Evolutionary conservation across 164 flowering plant genomes (phyloP), one percentile per base, ranked within the genome.

Genomic region (Nelumbo lutea): DNA sequence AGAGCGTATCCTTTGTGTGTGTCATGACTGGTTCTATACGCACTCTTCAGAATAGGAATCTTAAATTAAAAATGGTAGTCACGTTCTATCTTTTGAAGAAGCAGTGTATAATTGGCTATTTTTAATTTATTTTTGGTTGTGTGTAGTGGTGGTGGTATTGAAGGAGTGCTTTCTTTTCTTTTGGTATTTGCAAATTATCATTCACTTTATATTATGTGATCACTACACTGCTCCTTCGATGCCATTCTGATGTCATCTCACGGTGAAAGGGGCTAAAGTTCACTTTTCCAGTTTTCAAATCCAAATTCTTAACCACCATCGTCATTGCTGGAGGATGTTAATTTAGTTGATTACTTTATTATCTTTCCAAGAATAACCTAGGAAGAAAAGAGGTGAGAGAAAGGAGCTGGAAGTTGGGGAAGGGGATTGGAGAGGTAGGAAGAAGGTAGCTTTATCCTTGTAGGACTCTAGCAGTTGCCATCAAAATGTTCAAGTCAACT

Each of bases 401-500:
- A 8, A 5, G 8, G 8, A 47, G 5, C 8, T 47, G 8, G 50
- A 5, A 5, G 8, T 8, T 47, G 5, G 6, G 5, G 6, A 5
- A 47, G 5, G 50, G 50, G 50, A 3, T 52, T 52, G 11, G 11
- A 9, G 13, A 52, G 11, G 3, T 7, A 50, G n/a, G 38, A 6
- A 50, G 50, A 65, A 41, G 58, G 40, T 41, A 15, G 53, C 46
- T 65, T 10, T 10, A 48, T 13, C 40, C 45, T 5, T 48, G 0
- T 43, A 14, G 66, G n/a, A 15, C 59, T 55, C 53, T 51, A 41
- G 67, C 51, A 62, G 39, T 64, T 61, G 52, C 44, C 46, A 61
- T 44, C 13, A 44, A 38, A 61, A 11, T 39, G 13, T 10, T 38
- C 15, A 59, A 39, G 69, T 72, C 74, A 66, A 66, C 15, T 71